These are phyloP conservation scores for Neurospora sp. DNA, from an alignment of 495 filamentous ascomycete genomes.

Conservation along the genomic window DNA sequence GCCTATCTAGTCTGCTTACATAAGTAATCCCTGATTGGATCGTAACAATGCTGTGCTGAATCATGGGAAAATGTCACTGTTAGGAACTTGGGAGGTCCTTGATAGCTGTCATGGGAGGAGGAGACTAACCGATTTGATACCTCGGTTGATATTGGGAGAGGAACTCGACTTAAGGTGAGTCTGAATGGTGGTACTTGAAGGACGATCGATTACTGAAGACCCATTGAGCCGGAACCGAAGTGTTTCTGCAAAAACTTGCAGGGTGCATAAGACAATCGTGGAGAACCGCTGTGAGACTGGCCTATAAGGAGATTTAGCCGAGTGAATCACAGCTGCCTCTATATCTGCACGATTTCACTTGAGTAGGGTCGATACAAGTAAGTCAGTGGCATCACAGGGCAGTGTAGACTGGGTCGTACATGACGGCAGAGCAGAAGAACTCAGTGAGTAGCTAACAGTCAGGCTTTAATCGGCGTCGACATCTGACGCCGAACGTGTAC, in stretches of 20 bases:
- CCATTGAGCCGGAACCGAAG: background rate
- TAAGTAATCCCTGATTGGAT: too few species aligned
- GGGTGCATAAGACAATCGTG: background rate
- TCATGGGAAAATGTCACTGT: background rate
- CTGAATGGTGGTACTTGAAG: background rate
- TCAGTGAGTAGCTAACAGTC: background rate
- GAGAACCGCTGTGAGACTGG: background rate
- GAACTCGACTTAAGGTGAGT: background rate
- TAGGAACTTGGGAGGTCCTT: background rate
- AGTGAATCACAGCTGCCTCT: background rate
- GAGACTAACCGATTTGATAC: too few species aligned
- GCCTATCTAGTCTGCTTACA: too few species aligned
- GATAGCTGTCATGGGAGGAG: too few species aligned
- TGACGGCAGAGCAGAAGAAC: background rate
- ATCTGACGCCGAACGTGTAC: background rate
- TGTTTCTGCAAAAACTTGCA: background rate
- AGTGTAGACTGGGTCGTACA: too few species aligned
- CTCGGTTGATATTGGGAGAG: too few species aligned
- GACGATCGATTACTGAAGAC: background rate
- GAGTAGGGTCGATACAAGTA: too few species aligned
- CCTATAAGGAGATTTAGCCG: background rate
- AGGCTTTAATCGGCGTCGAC: background rate
- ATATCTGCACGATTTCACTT: background rate
- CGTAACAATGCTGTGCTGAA: too few species aligned
- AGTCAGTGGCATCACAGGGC: too few species aligned